Evolutionary conservation across 257 asterid species (phyloP).

Genomic region (Salvia rosmarinus): DNA sequence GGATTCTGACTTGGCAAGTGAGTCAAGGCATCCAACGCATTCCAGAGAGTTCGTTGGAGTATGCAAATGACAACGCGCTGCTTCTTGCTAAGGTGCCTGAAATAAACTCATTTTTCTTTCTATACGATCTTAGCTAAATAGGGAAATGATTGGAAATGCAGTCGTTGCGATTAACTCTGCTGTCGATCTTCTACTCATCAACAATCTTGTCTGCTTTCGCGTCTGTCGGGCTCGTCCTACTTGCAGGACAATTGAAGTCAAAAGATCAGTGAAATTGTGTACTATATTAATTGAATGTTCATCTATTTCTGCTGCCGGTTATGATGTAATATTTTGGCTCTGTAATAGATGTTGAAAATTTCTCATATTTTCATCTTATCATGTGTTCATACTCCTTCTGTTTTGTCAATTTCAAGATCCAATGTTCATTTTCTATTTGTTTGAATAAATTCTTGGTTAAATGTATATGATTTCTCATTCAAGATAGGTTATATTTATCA

Average conservation of each 20-base stretch:
- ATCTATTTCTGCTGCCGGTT: constrained; percentile 12
- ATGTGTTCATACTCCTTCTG: background rate
- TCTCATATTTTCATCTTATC: constrained; percentile 3
- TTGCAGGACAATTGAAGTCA: constrained; percentile 65
- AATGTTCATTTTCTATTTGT: too few relatives aligned
- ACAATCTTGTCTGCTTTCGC: constrained; percentile 63
- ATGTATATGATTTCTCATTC: too few relatives aligned
- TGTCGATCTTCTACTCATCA: constrained; percentile 63
- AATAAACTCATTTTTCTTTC: background rate
- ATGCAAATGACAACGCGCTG: constrained; percentile 87
- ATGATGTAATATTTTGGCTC: background rate
- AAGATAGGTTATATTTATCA: too few relatives aligned
- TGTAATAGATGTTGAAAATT: background rate
- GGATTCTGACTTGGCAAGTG: constrained; percentile 78
- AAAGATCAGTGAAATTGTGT: constrained; percentile 52
- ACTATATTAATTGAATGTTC: constrained; percentile 3
- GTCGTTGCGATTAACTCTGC: constrained; percentile 79
- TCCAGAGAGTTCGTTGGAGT: constrained; percentile 82
- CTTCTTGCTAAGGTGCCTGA: constrained; percentile 75
- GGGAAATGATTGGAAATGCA: constrained; percentile 41
- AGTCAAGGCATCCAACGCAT: constrained; percentile 73
- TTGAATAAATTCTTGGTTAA: too few relatives aligned
- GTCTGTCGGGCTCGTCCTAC: constrained; percentile 66
- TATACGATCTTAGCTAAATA: background rate
- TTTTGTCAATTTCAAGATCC: background rate